Conservation (phyloP, 306 rosid genomes). For the Acacia melanoxylon region DNA sequence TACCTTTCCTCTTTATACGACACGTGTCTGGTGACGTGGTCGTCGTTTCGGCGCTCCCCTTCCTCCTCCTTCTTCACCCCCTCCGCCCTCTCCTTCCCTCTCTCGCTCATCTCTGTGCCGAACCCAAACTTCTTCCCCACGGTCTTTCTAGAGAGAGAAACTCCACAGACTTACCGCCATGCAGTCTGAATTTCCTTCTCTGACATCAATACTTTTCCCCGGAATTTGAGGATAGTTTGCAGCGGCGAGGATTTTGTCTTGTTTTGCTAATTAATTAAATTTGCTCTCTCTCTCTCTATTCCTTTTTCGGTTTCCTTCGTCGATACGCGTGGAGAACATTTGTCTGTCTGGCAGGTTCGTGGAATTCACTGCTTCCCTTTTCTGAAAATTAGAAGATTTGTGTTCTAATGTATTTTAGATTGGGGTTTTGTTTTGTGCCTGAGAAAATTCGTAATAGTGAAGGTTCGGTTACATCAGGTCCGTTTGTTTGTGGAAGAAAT, state of each 20-base stretch:
- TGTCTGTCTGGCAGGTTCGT: constrained; percentile 44
- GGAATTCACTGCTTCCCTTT: constrained; percentile 10
- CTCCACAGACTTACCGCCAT: constrained; percentile 31
- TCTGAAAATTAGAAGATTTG: constrained; percentile 8
- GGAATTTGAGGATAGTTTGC: constrained; percentile 22
- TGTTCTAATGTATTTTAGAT: constrained; percentile 2
- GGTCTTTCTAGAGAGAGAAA: constrained; percentile 43
- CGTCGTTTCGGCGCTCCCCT: constrained; percentile 57
- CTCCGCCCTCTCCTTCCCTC: constrained; percentile 18
- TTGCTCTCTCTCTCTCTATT: background rate
- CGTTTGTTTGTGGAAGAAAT: constrained; percentile 1
- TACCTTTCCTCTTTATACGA: constrained; percentile 39
- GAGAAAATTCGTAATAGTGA: constrained; percentile 22
- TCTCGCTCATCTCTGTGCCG: constrained; percentile 7
- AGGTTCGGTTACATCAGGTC: background rate
- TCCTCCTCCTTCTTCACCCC: background rate
- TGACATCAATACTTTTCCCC: background rate
- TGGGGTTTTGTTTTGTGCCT: constrained; percentile 25
- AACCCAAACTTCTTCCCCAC: constrained; percentile 24
- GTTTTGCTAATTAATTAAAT: background rate
- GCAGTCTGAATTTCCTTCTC: background rate
- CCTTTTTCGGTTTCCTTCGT: background rate
- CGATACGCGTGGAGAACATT: constrained; percentile 8
- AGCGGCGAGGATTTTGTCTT: constrained; percentile 2
- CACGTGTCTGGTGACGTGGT: constrained; percentile 96